Percentiles rank a stretch among this genome's conserved stretches.
Conservation (phyloP, 805 yeast species). For the Saccharomycopsis capsularis region DNA sequence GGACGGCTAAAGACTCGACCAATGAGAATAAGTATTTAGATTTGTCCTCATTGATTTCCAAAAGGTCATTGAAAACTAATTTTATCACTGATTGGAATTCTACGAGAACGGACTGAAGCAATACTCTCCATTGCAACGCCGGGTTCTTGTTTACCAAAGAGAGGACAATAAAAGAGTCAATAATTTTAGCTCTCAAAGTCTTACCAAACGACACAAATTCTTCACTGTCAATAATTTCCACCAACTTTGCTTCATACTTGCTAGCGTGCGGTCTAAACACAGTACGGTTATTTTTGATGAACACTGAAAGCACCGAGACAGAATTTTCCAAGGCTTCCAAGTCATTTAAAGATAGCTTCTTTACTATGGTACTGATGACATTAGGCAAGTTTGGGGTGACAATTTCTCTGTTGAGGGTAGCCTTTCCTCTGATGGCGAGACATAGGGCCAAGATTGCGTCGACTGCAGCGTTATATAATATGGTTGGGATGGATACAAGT, state of each 20-base stretch:
- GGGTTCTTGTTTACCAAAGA: slow-evolving; percentile 44
- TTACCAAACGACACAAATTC: slow-evolving; percentile 34
- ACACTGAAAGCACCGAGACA: slow-evolving; percentile 25
- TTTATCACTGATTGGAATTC: slow-evolving; percentile 48
- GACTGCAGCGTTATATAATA: slow-evolving; percentile 36
- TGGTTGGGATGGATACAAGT: slow-evolving; percentile 33
- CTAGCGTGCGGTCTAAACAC: slow-evolving; percentile 75
- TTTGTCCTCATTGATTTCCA: slow-evolving; percentile 47
- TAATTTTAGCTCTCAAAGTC: slow-evolving; percentile 35
- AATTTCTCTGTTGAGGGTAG: slow-evolving; percentile 75
- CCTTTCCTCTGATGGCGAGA: slow-evolving; percentile 60
- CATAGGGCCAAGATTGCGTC: slow-evolving; percentile 21
- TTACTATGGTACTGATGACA: slow-evolving; percentile 49
- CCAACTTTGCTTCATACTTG: slow-evolving; percentile 45
- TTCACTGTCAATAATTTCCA: slow-evolving; percentile 30
- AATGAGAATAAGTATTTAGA: slow-evolving; percentile 4
- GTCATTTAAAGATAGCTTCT: slow-evolving; percentile 31
- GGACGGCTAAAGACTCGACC: slow-evolving; percentile 17
- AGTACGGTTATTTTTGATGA: slow-evolving; percentile 54
- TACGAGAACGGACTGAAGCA: slow-evolving; percentile 40
- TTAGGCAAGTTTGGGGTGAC: slow-evolving; percentile 71
- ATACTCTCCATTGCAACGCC: slow-evolving; percentile 37
- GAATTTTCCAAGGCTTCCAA: slow-evolving; percentile 35
- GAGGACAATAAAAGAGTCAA: slow-evolving; percentile 46
- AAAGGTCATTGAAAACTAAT: slow-evolving; percentile 49